A percentile compares a stretch with the other conserved stretches of the same genome.
These are phyloP conservation scores for Dinochytrium kinnereticum DNA, from an alignment of 371 early-diverging fungal species.

Conservation along the genomic window DNA sequence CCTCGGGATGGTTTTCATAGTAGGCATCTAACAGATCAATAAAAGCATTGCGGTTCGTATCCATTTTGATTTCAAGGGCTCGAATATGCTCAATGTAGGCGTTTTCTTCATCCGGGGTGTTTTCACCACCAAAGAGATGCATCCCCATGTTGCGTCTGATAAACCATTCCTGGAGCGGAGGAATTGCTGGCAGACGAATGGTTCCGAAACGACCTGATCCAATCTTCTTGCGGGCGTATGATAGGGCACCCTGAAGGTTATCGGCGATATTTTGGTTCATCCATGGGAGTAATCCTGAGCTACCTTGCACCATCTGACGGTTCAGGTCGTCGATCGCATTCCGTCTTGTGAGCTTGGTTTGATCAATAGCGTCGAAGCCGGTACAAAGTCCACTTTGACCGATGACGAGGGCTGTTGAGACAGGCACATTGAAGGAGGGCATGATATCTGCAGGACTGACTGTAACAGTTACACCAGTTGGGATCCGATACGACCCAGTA, in stretches of 20 bases:
- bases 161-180: conserved; percentile 6
- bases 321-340: not conserved
- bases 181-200: not conserved
- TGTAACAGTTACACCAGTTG: conserved; percentile 13
- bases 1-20: not conserved
- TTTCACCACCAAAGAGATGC: not conserved
- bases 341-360: not conserved
- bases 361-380: conserved; percentile 5
- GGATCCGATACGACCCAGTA: conserved; percentile 21
- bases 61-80: not conserved
- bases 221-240: not conserved
- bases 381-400: not conserved
- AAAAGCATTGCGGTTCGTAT: not conserved
- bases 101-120: not conserved
- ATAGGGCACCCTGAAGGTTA: not conserved
- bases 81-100: not conserved
- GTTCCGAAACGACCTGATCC: conserved; percentile 11
- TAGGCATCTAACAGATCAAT: not conserved
- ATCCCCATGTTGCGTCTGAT: not conserved
- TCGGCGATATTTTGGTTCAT: not conserved
- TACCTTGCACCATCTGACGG: not conserved
- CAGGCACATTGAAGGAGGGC: conserved; percentile 27
- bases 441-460: conserved; percentile 22
- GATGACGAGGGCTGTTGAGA: conserved; percentile 11
- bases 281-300: not conserved